Percentiles rank a stretch among this genome's conserved stretches.
Conservation (phyloP, 73 alveolate species). For the Tetrahymena malaccensis region DNA sequence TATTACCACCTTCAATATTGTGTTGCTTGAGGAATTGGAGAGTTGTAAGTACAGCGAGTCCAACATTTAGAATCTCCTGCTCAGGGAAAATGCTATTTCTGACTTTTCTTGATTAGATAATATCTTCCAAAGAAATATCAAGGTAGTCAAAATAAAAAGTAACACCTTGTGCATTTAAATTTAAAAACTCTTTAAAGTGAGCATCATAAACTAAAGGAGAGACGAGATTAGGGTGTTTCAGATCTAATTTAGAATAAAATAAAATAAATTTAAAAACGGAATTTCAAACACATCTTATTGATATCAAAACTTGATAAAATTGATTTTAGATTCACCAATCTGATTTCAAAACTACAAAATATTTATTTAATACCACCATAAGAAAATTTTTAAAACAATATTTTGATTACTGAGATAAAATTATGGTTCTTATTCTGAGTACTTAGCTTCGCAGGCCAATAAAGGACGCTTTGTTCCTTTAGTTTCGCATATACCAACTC, state of each 20-base stretch:
- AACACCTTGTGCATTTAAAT: neutral
- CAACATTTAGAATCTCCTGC: neutral
- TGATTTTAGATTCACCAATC: too few relatives aligned
- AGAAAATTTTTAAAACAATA: too few relatives aligned
- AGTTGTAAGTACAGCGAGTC: neutral
- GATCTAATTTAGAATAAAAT: neutral
- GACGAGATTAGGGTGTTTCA: neutral
- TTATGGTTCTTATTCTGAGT: neutral
- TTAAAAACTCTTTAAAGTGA: neutral
- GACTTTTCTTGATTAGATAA: neutral
- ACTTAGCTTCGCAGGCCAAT: neutral
- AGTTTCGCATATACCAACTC: neutral
- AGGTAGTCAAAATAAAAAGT: neutral
- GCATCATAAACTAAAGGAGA: neutral
- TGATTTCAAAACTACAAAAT: too few relatives aligned
- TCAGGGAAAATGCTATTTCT: neutral
- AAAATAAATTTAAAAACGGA: neutral
- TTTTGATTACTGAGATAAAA: neutral
- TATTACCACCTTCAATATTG: neutral
- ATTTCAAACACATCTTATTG: neutral
- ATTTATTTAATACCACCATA: neutral
- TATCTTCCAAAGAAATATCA: neutral
- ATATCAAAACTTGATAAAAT: too few relatives aligned
- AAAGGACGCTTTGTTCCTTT: neutral
- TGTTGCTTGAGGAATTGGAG: neutral